A percentile compares a stretch with the other conserved stretches of the same genome.
Conservation (phyloP, 257 asterid species). For the Petrea volubilis region DNA sequence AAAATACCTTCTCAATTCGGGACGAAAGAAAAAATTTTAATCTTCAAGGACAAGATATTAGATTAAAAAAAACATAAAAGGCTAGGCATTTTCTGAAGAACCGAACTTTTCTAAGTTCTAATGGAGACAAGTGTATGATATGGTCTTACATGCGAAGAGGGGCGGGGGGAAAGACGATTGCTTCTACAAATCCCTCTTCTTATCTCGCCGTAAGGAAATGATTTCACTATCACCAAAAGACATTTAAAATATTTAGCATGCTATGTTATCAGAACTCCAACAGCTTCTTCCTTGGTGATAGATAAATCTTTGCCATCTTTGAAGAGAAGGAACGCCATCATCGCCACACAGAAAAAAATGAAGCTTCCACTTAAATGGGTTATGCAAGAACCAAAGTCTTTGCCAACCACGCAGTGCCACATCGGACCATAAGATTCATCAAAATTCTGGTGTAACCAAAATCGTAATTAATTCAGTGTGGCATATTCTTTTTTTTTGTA, state of each 20-base stretch:
- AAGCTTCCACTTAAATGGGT: conserved; percentile 32
- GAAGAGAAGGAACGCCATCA: conserved; percentile 32
- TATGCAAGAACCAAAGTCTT: conserved; percentile 33
- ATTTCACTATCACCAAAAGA: no score
- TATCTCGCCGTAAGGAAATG: no score
- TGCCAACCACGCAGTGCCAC: conserved; percentile 38
- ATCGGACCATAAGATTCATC: conserved; percentile 24
- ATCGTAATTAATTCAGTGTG: conserved; percentile 7
- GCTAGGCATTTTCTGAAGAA: no score
- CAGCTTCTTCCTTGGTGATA: conserved; percentile 26
- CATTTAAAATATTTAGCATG: no score
- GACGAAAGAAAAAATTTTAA: no score
- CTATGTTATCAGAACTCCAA: conserved; percentile 22
- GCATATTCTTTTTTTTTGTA: conserved; percentile 20
- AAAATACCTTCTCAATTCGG: not conserved
- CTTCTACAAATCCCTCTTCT: no score
- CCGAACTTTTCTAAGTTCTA: no score
- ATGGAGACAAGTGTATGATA: no score
- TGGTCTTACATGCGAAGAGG: no score
- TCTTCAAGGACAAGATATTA: no score
- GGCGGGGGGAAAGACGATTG: no score
- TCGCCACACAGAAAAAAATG: conserved; percentile 27
- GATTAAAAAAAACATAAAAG: no score
- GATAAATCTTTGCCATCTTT: conserved; percentile 25
- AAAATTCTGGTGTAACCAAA: conserved; percentile 21